Evolutionary conservation across 2,329 filamentous ascomycete species (phyloP).

Genomic region (Beauveria sp.): DNA sequence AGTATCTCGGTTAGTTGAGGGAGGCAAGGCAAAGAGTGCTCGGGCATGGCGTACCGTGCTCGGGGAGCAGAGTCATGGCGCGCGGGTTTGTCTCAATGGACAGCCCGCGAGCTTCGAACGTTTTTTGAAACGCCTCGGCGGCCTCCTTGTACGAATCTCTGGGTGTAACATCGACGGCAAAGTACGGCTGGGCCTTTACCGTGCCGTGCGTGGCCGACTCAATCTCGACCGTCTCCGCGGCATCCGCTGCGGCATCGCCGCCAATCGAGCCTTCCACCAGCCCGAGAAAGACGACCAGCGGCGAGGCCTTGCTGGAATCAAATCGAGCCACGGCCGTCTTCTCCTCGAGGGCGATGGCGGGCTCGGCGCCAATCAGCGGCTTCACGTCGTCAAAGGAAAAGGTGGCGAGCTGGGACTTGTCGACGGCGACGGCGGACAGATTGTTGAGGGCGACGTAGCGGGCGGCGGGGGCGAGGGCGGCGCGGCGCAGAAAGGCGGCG

Average conservation of each 20-base stretch:
- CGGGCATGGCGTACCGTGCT: background rate
- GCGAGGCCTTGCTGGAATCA: conserved; percentile 60
- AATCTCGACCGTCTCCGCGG: conserved; percentile 21
- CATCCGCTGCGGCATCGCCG: conserved; percentile 32
- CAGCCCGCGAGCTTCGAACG: conserved; percentile 46
- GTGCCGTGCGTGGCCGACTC: conserved; percentile 44
- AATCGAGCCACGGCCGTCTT: conserved; percentile 64
- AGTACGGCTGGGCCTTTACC: conserved; percentile 76
- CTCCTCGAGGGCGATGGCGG: conserved; percentile 61
- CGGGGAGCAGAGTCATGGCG: conserved; percentile 42
- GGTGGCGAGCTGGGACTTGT: conserved; percentile 55
- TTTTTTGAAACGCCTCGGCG: conserved; percentile 41
- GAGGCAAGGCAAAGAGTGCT: no score
- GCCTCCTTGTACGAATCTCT: conserved; percentile 54
- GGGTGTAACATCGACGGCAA: conserved; percentile 82
- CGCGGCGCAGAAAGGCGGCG: conserved; percentile 59
- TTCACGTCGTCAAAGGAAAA: conserved; percentile 62
- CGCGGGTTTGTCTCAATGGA: conserved; percentile 61
- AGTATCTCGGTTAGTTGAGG: background rate
- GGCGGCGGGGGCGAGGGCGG: conserved; percentile 57
- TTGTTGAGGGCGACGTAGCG: conserved; percentile 73
- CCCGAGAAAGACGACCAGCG: conserved; percentile 77
- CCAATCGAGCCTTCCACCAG: conserved; percentile 55
- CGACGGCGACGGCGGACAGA: conserved; percentile 61
- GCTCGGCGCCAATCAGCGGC: conserved; percentile 60